A percentile compares a stretch with the other conserved stretches of the same genome.
Conservation (phyloP, 805 yeast genomes). For the Candida michaelii region DNA sequence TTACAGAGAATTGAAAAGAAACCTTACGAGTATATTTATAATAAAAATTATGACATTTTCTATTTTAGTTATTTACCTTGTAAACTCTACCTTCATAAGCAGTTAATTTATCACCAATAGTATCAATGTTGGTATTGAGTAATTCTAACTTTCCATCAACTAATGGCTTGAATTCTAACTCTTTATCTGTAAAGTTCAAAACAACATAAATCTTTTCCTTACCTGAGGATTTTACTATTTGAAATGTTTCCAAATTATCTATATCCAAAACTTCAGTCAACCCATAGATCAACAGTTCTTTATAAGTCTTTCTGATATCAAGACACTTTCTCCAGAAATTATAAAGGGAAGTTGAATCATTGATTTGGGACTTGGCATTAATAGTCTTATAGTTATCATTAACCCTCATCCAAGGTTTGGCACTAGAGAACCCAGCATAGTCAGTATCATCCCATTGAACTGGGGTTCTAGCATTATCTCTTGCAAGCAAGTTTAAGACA, state of each 20-base stretch:
- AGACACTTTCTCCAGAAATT: constrained; percentile 48
- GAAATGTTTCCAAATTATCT: constrained; percentile 37
- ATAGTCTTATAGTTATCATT: constrained; percentile 49
- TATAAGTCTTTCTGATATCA: constrained; percentile 42
- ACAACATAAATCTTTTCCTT: constrained; percentile 33
- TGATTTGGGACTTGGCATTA: constrained; percentile 47
- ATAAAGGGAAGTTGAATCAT: constrained; percentile 47
- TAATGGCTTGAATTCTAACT: constrained; percentile 28
- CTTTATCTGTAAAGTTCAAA: constrained; percentile 42
- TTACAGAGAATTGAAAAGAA: too few relatives aligned
- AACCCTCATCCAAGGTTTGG: constrained; percentile 54
- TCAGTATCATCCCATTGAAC: constrained; percentile 51
- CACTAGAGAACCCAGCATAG: constrained; percentile 51
- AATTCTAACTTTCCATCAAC: constrained; percentile 27
- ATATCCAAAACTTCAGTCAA: constrained; percentile 40
- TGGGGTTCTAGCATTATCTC: constrained; percentile 59
- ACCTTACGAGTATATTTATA: too few relatives aligned
- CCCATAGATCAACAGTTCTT: constrained; percentile 48
- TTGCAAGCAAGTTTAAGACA: constrained; percentile 38
- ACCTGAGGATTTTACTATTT: constrained; percentile 38
- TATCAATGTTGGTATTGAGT: constrained; percentile 31
- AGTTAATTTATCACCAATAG: constrained; percentile 25
- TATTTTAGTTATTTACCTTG: too few relatives aligned
- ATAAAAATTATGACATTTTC: too few relatives aligned
- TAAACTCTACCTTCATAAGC: constrained; percentile 50